These are phyloP conservation scores for Plectosphaerella plurivora DNA, from an alignment of 2,329 filamentous ascomycete species.

Conservation along the genomic window DNA sequence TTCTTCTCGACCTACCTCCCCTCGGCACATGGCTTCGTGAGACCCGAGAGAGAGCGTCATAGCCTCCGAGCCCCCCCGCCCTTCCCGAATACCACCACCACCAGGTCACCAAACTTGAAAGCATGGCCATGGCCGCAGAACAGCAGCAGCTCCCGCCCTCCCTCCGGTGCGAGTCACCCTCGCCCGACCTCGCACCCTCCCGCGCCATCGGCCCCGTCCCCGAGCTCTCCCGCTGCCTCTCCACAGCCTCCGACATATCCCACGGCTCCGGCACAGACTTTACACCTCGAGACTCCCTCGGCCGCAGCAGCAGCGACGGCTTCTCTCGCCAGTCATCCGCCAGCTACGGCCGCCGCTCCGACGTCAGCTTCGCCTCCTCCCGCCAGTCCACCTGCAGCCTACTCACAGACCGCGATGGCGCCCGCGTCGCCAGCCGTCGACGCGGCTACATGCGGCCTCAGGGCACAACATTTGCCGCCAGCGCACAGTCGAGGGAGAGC, in stretches of 20 bases:
- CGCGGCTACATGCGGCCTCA: constrained; percentile 86
- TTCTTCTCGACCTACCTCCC: background rate
- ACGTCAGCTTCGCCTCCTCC: constrained; percentile 32
- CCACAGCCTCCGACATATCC: constrained; percentile 56
- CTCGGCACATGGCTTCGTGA: background rate
- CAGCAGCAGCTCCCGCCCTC: constrained; percentile 19
- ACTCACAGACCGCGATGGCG: constrained; percentile 22
- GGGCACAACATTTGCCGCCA: constrained; percentile 84
- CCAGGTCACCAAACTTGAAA: background rate
- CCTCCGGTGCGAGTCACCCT: constrained; percentile 57
- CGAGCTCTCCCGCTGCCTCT: constrained; percentile 60
- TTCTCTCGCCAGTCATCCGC: constrained; percentile 62
- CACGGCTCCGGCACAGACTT: constrained; percentile 47
- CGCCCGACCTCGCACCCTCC: constrained; percentile 58
- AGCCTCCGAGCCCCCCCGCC: no score
- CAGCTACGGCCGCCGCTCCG: constrained; percentile 45
- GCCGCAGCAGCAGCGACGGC: constrained; percentile 52
- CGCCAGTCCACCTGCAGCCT: constrained; percentile 42
- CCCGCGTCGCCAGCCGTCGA: constrained; percentile 39
- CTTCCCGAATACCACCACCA: background rate
- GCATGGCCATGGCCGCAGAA: constrained; percentile 29
- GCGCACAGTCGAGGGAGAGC: constrained; percentile 84
- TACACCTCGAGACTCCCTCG: constrained; percentile 48
- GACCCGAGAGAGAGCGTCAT: background rate
- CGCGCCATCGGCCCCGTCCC: constrained; percentile 56